A percentile compares a stretch with the other conserved stretches of the same genome.
phyloP scores from a whole-genome alignment of 768 basidiomycete genomes.

The Tulasnella sp. region DNA sequence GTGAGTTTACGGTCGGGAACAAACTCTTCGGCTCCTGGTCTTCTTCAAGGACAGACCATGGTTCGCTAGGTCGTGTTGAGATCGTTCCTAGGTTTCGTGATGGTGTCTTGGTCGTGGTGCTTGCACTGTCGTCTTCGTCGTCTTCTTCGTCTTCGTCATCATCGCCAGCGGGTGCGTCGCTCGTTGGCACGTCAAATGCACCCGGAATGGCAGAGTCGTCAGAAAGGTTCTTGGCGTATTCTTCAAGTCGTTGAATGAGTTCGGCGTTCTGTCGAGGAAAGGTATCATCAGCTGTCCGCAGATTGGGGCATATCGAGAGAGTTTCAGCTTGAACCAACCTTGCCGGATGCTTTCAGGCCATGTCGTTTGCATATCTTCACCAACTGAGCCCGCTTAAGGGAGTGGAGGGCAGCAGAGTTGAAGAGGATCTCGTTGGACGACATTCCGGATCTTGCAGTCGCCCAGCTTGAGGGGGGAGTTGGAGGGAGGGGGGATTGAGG shows the following conservation, averaged over 20 bases:
- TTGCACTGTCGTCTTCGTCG: slow-evolving; percentile 42
- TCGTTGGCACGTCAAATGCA: slow-evolving; percentile 22
- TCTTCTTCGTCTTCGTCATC: slow-evolving; percentile 30
- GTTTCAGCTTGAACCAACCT: slow-evolving; percentile 43
- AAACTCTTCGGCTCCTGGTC: slow-evolving; percentile 42
- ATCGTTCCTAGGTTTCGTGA: neutral
- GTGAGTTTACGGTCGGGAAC: slow-evolving; percentile 14
- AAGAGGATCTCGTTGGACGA: slow-evolving; percentile 62
- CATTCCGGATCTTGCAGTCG: slow-evolving; percentile 11
- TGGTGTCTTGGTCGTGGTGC: slow-evolving; percentile 29
- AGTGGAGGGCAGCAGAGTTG: slow-evolving; percentile 81
- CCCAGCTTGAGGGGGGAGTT: neutral
- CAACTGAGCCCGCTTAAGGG: slow-evolving; percentile 82
- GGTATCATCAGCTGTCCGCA: neutral
- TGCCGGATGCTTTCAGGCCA: slow-evolving; percentile 75
- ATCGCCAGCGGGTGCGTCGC: slow-evolving; percentile 1
- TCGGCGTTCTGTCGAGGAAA: slow-evolving; percentile 55
- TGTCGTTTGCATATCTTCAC: slow-evolving; percentile 85
- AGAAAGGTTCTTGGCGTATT: slow-evolving; percentile 68
- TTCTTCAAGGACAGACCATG: slow-evolving; percentile 89
- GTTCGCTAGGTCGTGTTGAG: slow-evolving; percentile 67
- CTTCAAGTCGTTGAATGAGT: slow-evolving; percentile 67
- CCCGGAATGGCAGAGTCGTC: neutral
- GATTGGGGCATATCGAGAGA: neutral
- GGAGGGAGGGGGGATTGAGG: neutral